phyloP scores from a whole-genome alignment of 2,329 filamentous ascomycete genomes.

The Scleromitrula shiraiana region DNA sequence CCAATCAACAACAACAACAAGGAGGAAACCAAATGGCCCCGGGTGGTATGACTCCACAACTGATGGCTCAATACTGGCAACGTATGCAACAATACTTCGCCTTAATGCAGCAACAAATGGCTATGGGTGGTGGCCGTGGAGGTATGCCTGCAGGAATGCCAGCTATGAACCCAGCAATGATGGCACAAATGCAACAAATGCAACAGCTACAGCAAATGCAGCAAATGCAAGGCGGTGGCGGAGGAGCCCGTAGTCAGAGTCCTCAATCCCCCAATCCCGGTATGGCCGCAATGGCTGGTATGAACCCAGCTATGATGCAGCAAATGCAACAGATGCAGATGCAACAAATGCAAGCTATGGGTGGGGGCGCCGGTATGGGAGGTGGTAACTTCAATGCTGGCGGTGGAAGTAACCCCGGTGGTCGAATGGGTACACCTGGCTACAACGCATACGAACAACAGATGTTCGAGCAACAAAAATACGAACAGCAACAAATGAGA shows the following conservation, averaged over 20 bases:
- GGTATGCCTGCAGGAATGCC: slow-evolving; percentile 55
- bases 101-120: slow-evolving; percentile 91
- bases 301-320: slow-evolving; percentile 45
- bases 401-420: slow-evolving; percentile 35
- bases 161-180: slow-evolving; percentile 67
- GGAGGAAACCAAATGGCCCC: slow-evolving; percentile 31
- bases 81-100: slow-evolving; percentile 96
- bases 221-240: slow-evolving; percentile 34
- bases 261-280: slow-evolving; percentile 25
- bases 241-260: slow-evolving; percentile 27
- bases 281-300: slow-evolving; percentile 29
- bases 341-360: slow-evolving; percentile 37
- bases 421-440: slow-evolving; percentile 33
- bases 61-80: slow-evolving; percentile 98
- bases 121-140: slow-evolving; percentile 52
- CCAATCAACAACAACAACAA: slow-evolving; percentile 29
- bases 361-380: slow-evolving; percentile 18
- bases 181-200: slow-evolving; percentile 63
- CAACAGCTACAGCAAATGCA: slow-evolving; percentile 42
- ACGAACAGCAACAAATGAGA: slow-evolving; percentile 56
- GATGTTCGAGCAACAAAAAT: slow-evolving; percentile 70
- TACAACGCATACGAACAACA: slow-evolving; percentile 60
- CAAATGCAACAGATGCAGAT: slow-evolving; percentile 44
- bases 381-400: slow-evolving; percentile 28
- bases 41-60: slow-evolving; percentile 79